A percentile compares a stretch with the other conserved stretches of the same genome.
Conservation (phyloP, 1,284 basidiomycete genomes). For the Tylopilus sp. region DNA sequence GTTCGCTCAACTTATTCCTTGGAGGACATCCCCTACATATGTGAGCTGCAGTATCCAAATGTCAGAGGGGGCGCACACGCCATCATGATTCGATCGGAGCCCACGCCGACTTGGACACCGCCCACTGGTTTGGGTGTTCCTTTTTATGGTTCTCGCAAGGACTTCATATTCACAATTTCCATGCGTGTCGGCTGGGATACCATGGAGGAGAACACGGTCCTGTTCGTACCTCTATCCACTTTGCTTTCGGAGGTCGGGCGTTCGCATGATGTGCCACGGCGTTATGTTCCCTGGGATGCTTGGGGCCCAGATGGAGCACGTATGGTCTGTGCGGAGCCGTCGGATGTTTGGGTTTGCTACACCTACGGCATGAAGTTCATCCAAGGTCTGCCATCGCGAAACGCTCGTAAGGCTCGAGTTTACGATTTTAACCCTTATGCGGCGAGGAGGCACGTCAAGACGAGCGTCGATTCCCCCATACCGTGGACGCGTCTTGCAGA, state of each 20-base stretch:
- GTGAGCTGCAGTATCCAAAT: conserved; percentile 40
- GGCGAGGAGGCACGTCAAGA: conserved; percentile 13
- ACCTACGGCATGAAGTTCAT: conserved; percentile 48
- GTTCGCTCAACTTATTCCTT: conserved; percentile 12
- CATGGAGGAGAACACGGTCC: conserved; percentile 14
- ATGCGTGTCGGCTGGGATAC: conserved; percentile 10
- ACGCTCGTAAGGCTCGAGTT: conserved; percentile 15
- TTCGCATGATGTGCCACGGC: conserved; percentile 38
- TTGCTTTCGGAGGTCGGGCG: conserved; percentile 44
- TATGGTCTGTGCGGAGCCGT: conserved; percentile 36
- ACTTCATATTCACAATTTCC: conserved; percentile 27
- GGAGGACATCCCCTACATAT: conserved; percentile 30
- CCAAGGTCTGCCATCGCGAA: conserved; percentile 23
- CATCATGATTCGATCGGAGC: conserved; percentile 49
- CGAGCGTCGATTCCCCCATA: conserved; percentile 5
- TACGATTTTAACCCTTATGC: conserved; percentile 33
- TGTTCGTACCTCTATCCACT: conserved; percentile 29
- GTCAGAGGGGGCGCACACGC: conserved; percentile 25
- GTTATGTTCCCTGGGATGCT: conserved; percentile 41
- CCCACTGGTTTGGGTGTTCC: conserved; percentile 18
- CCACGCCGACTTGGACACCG: conserved; percentile 44
- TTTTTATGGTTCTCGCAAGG: conserved; percentile 21
- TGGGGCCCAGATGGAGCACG: conserved; percentile 50
- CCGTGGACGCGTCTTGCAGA: conserved; percentile 20
- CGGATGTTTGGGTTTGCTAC: conserved; percentile 54